Percentiles rank a stretch among this genome's conserved stretches.
Conservation (phyloP, 2,329 filamentous ascomycete species). For the Aspergillus carbonarius region DNA sequence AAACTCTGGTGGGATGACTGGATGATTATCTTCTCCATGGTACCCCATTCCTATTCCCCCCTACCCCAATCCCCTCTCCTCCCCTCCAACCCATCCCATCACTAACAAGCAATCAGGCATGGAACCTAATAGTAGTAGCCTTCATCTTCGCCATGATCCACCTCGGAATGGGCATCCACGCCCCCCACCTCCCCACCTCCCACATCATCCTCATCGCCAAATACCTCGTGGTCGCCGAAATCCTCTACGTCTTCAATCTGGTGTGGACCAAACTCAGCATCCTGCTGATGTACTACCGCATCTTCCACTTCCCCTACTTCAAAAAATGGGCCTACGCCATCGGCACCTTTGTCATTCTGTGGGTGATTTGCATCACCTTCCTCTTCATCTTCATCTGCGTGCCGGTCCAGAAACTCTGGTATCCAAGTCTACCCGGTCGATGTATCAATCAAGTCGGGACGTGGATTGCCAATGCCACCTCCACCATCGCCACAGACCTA, state of each 20-base stretch:
- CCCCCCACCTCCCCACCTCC: constrained; percentile 36
- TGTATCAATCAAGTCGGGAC: constrained; percentile 31
- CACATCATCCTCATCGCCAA: constrained; percentile 35
- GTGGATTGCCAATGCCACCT: constrained; percentile 27
- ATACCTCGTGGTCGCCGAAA: constrained; percentile 41
- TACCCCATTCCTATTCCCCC: constrained; percentile 27
- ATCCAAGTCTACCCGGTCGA: constrained; percentile 24
- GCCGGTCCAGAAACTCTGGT: constrained; percentile 30
- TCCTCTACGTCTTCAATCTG: constrained; percentile 39
- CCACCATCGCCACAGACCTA: constrained; percentile 27
- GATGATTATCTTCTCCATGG: constrained; percentile 52
- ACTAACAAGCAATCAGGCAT: constrained; percentile 13
- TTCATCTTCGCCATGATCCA: constrained; percentile 52
- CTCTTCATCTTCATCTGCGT: constrained; percentile 31
- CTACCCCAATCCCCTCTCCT: neutral
- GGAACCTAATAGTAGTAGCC: constrained; percentile 40
- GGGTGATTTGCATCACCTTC: constrained; percentile 30
- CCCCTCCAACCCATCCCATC: neutral
- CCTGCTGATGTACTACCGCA: constrained; percentile 30
- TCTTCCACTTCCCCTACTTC: constrained; percentile 29
- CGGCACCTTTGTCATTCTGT: constrained; percentile 24
- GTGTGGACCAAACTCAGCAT: constrained; percentile 31
- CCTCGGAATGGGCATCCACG: constrained; percentile 51
- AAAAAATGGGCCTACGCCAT: constrained; percentile 29
- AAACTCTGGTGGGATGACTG: constrained; percentile 54